Conservation (phyloP, 2,329 filamentous ascomycete species). For the Pseudogymnoascus sp. region DNA sequence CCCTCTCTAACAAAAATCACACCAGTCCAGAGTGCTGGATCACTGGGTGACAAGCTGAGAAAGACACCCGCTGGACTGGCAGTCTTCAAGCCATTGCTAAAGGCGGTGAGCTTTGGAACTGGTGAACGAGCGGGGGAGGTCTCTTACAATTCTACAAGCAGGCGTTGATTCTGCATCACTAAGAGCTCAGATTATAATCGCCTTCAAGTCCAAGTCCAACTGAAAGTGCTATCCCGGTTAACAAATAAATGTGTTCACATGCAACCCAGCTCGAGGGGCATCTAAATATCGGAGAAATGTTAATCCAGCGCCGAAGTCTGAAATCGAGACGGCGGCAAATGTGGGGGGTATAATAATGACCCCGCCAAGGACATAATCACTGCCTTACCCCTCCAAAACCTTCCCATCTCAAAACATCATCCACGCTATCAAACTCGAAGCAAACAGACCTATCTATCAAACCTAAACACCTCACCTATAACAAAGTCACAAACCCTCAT, state of each 20-base stretch:
- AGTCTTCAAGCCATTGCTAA: conserved; percentile 71
- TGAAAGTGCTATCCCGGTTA: neutral
- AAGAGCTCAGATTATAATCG: neutral
- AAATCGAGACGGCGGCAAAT: conserved; percentile 1
- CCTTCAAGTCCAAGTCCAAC: neutral
- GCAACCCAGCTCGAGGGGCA: neutral
- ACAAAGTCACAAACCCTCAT: neutral
- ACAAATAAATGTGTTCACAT: neutral
- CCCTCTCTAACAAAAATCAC: conserved; percentile 87
- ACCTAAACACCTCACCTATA: neutral
- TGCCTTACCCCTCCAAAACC: neutral
- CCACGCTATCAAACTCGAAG: neutral
- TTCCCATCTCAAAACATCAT: conserved; percentile 1
- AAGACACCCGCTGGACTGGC: conserved; percentile 82
- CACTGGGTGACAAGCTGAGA: conserved; percentile 73
- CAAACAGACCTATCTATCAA: neutral
- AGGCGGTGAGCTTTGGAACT: neutral
- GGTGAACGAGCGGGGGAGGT: neutral
- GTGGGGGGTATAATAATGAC: neutral
- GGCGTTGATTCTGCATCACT: conserved; percentile 2
- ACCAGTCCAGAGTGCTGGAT: conserved; percentile 80
- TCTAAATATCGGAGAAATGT: neutral
- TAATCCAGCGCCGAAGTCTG: neutral
- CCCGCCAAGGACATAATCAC: neutral
- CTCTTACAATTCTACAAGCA: conserved; percentile 3